Base-by-base conservation (phyloP, 768 basidiomycete genomes). In the Suillus sp. region DNA sequence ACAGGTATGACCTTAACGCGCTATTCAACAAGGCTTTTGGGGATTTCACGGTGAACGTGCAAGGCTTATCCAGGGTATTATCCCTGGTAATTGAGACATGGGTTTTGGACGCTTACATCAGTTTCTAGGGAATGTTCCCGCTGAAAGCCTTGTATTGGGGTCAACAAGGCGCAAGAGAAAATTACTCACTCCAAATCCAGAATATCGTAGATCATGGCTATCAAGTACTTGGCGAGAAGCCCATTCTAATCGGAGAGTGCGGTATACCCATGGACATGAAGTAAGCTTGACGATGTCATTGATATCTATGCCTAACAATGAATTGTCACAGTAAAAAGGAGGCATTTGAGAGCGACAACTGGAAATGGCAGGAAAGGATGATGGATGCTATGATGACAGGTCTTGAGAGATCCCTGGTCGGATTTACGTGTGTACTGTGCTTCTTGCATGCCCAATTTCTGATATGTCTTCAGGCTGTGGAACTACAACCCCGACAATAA, bases 231-330 rank as follows among this genome's bases (percentile, higher is more conserved):
- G 94, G 93, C 30, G 92, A 95, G 69, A 84, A 77, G 20, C 96
- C 96, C 13, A 85, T 94, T 45, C 75, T 98, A 14, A 84, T 99
- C 63, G 96, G 96, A 22, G 96, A 99, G 75, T 93, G 91, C 66
- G 96, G 96, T 35, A 82, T 98, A 25, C 96, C 96, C 1, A 96
- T 99, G 90, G 97, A 99, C 69, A 86, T 97, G 83, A 98, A 99
- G 95, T 95, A 69, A 48, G 90, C 35, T 13, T 42, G 11, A 40
- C 27, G 6, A 13, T 57, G 6, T 10, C 2, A 30, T 20, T n/a
- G 13, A 11, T 40, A 30, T 30, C 18, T 40, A 57, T 40, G 10
- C 18, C 38, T 57, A n/a, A 57, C 25, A 27, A 40, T 30, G 56
- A 20, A 27, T 6, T 25, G 10, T 40, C 32, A 13, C 61, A 95